Evolutionary conservation across 306 rosid species (phyloP).

Genomic region (Castanea crenata): DNA sequence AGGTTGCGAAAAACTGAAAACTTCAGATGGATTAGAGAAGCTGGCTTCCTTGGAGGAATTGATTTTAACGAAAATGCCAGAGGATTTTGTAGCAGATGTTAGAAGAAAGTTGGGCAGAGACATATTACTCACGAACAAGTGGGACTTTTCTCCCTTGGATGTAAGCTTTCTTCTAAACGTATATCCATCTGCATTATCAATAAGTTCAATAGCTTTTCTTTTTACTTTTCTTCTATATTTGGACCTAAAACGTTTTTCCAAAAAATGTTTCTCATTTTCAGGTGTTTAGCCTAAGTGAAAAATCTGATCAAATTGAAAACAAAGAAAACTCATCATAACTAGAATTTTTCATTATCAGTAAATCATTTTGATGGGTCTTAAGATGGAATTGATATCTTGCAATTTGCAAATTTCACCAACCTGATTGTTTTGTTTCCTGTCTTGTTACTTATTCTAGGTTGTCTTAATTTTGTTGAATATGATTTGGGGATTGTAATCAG

Average conservation of each 20-base stretch:
- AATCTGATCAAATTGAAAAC: too few species aligned
- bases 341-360: too few species aligned
- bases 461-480: background rate
- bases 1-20: background rate
- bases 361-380: too few species aligned
- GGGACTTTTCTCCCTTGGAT: background rate
- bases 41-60: background rate
- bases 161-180: too few species aligned
- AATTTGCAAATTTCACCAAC: background rate
- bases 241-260: too few species aligned
- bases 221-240: too few species aligned
- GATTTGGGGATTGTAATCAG: slow-evolving; percentile 8
- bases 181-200: too few species aligned
- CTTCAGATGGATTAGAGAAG: background rate
- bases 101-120: background rate
- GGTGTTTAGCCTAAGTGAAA: too few species aligned
- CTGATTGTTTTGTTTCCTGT: background rate
- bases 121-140: background rate
- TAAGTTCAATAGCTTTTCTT: too few species aligned
- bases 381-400: background rate
- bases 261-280: too few species aligned
- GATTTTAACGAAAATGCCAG: background rate
- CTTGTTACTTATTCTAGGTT: background rate
- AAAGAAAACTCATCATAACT: too few species aligned
- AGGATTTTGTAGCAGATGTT: background rate